A percentile compares a stretch with the other conserved stretches of the same genome.
Conservation (phyloP, 805 yeast species). For the Cyberlindnera veronae region DNA sequence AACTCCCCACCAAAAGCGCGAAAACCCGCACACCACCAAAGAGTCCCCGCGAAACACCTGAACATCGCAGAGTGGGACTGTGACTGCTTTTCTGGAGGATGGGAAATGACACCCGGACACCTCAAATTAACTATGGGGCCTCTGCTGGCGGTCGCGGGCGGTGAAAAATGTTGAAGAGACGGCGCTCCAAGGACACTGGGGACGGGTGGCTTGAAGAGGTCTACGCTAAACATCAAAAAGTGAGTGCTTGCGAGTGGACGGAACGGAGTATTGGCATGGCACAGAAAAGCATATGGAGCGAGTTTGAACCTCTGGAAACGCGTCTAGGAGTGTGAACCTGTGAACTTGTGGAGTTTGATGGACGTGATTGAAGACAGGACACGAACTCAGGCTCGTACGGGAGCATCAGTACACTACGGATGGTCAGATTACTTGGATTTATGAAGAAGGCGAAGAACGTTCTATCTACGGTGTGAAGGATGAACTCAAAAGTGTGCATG, state of each 20-base stretch:
- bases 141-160: background rate
- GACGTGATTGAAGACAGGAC: no score
- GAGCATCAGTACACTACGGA: no score
- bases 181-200: background rate
- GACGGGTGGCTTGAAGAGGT: background rate
- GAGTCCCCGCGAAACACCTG: constrained; percentile 4
- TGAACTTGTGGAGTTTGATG: no score
- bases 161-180: constrained; percentile 16
- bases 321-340: no score
- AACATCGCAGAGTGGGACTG: background rate
- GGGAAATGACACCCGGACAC: constrained; percentile 6
- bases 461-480: no score
- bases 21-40: no score
- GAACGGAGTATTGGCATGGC: background rate
- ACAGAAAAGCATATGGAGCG: background rate
- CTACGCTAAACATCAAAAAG: constrained; percentile 15
- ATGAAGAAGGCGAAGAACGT: no score
- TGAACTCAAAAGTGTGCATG: no score
- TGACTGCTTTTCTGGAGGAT: constrained; percentile 1
- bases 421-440: no score
- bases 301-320: background rate
- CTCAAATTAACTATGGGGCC: background rate
- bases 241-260: constrained; percentile 9
- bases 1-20: no score
- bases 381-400: no score